Base-by-base conservation (phyloP, 2,329 filamentous ascomycete species). In the Xylariomycetidae sp. region DNA sequence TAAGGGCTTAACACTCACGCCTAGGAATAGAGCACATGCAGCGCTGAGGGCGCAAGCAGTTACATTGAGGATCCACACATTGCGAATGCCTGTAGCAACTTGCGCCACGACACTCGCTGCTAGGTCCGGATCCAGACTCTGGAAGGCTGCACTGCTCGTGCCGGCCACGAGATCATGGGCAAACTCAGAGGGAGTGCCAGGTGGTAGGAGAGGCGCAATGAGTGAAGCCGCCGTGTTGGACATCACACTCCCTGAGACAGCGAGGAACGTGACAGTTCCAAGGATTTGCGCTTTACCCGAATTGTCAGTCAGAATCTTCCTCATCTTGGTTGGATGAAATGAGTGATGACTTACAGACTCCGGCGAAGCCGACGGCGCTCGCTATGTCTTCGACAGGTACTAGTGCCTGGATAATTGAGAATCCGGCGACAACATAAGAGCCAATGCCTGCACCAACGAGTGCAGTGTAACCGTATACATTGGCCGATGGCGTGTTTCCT, bases 381-480 rank as follows among this genome's bases (percentile, higher is more conserved):
- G 57, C 33, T 5, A 62, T 46, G 9, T 60, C 51, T 2, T 47
- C 36, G 3, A 50, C 42, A 2, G 47, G 37, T 5, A 60, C 61
- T 6, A 54, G 54, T 0, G 54, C 45, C 30, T 63, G 59, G 1
- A 50, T 56, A 17, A 66, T 54, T 4, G 59, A 45, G 36, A 61
- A 63, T 2, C 50, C 50, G 4, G 61, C 58, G 31, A 63, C 58
- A 9, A 58, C 44, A 37, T 53, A 61, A 14, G 45, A 49, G 4
- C 66, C 65, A 4, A 49, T 49, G 3, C 67, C 66, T 4, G 63
- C 40, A 3, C 61, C 67, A 3, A 69, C 34, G 8, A 72, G 45
- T 10, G 66, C 50, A 6, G 37, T 48, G 26, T 53, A 60, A 16
- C 57, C 59, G 39, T 62, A 61, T 2, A 61, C 51, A 2, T 47